Conservation (phyloP, 2,329 filamentous ascomycete genomes). For the Aspergillus clavatus region DNA sequence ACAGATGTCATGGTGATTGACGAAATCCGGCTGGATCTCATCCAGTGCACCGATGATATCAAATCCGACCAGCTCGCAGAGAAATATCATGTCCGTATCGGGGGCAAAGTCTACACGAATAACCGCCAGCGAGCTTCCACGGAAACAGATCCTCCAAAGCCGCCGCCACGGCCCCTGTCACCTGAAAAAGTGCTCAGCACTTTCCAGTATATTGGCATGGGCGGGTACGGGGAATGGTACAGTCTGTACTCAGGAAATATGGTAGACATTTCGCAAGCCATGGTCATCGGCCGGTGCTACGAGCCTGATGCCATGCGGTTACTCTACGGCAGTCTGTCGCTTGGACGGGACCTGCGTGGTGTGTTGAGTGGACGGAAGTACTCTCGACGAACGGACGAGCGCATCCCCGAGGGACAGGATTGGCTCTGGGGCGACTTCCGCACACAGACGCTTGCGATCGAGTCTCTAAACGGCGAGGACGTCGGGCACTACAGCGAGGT, state of each 20-base stretch:
- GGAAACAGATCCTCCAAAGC: constrained; percentile 15
- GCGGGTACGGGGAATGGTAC: constrained; percentile 51
- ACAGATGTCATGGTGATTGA: constrained; percentile 53
- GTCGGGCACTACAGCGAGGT: constrained; percentile 44
- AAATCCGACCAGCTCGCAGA: constrained; percentile 45
- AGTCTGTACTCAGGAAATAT: constrained; percentile 40
- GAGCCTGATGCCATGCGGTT: constrained; percentile 47
- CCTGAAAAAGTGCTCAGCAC: constrained; percentile 29
- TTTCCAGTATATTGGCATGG: constrained; percentile 40
- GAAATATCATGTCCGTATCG: constrained; percentile 44
- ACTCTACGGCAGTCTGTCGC: constrained; percentile 38
- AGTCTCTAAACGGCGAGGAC: constrained; percentile 51
- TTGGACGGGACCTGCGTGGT: constrained; percentile 45
- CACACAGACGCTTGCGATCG: constrained; percentile 52
- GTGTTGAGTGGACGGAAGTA: constrained; percentile 46
- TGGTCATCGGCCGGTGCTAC: constrained; percentile 52
- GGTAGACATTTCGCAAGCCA: constrained; percentile 47
- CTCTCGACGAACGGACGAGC: constrained; percentile 43
- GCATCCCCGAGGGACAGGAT: constrained; percentile 42
- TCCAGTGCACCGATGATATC: constrained; percentile 45
- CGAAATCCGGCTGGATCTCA: constrained; percentile 49
- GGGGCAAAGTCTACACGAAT: constrained; percentile 47
- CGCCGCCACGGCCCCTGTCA: constrained; percentile 23
- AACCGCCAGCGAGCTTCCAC: constrained; percentile 20
- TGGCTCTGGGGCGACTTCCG: constrained; percentile 58